Percentiles rank a stretch among this genome's conserved stretches.
phyloP scores from a whole-genome alignment of 768 basidiomycete genomes.

The Filobasidium wieringae region DNA sequence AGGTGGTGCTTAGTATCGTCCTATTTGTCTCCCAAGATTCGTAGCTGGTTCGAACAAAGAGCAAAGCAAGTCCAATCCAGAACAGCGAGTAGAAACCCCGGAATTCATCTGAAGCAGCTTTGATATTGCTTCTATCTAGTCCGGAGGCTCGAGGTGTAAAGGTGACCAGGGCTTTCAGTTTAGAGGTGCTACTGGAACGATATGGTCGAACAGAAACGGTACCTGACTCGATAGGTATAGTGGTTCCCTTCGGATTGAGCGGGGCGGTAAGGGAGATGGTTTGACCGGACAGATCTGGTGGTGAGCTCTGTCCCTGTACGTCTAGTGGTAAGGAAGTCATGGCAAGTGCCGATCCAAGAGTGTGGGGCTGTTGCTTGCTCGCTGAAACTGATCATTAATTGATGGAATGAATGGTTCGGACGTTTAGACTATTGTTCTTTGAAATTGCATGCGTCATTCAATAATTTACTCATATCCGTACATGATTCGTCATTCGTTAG shows the following conservation, averaged over 20 bases:
- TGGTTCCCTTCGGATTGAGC: constrained; percentile 14
- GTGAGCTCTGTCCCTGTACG: no score
- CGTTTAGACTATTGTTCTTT: no score
- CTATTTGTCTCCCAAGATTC: constrained; percentile 58
- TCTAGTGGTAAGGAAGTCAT: no score
- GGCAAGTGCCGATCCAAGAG: no score
- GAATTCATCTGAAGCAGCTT: constrained; percentile 69
- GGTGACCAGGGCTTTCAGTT: constrained; percentile 66
- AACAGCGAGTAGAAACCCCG: constrained; percentile 92
- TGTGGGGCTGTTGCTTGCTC: no score
- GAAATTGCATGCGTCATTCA: no score
- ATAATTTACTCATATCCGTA: no score
- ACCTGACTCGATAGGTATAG: constrained; percentile 23
- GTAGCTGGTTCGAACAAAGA: constrained; percentile 53
- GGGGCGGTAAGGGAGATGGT: constrained; percentile 1
- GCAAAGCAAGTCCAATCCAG: constrained; percentile 64
- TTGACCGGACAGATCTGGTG: no score
- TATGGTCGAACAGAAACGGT: constrained; percentile 36
- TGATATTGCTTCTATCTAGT: constrained; percentile 70
- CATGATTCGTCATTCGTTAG: no score
- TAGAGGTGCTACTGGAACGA: constrained; percentile 61
- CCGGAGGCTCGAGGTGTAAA: constrained; percentile 75
- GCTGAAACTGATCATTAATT: no score
- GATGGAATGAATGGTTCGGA: no score
- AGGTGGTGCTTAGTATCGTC: constrained; percentile 61